Conservation (phyloP, 2,329 filamentous ascomycete genomes). For the Talaromyces sp. region DNA sequence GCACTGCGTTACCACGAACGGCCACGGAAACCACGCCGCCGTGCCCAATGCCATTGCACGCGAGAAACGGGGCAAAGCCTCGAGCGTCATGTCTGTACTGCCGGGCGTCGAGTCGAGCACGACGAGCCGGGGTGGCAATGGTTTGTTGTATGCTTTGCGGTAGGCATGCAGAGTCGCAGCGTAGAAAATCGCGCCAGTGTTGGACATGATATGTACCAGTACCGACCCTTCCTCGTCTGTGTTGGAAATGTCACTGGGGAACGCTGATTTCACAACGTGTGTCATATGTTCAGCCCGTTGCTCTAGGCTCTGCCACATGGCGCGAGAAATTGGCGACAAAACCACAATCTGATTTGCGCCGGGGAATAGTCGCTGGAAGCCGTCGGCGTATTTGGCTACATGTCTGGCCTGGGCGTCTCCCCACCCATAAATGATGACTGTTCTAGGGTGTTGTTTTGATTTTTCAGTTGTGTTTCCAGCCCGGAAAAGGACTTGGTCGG, state of each 20-base stretch:
- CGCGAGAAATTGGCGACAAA: constrained; percentile 47
- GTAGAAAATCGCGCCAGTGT: constrained; percentile 53
- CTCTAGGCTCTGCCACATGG: constrained; percentile 41
- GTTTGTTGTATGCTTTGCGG: constrained; percentile 24
- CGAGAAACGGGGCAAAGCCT: constrained; percentile 44
- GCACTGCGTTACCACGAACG: constrained; percentile 43
- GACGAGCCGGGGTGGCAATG: constrained; percentile 46
- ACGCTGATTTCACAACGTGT: constrained; percentile 25
- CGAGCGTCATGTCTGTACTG: constrained; percentile 32
- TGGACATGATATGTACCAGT: constrained; percentile 54
- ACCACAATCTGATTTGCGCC: constrained; percentile 48
- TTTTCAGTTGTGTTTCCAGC: constrained; percentile 14
- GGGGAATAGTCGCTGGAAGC: constrained; percentile 50
- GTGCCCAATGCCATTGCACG: constrained; percentile 50
- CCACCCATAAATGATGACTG: constrained; percentile 52
- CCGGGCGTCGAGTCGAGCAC: constrained; percentile 53
- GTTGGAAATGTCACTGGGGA: neutral
- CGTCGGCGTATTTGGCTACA: constrained; percentile 52
- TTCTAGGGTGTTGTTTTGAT: neutral
- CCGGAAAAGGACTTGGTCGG: constrained; percentile 45
- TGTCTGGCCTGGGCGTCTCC: constrained; percentile 53
- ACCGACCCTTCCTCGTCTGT: constrained; percentile 24
- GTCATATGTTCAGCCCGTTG: constrained; percentile 43
- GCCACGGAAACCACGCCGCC: constrained; percentile 37
- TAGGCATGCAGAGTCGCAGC: constrained; percentile 48